Evolutionary conservation across 148 eudicot genomes (phyloP).

Genomic region (Cornus controversa): DNA sequence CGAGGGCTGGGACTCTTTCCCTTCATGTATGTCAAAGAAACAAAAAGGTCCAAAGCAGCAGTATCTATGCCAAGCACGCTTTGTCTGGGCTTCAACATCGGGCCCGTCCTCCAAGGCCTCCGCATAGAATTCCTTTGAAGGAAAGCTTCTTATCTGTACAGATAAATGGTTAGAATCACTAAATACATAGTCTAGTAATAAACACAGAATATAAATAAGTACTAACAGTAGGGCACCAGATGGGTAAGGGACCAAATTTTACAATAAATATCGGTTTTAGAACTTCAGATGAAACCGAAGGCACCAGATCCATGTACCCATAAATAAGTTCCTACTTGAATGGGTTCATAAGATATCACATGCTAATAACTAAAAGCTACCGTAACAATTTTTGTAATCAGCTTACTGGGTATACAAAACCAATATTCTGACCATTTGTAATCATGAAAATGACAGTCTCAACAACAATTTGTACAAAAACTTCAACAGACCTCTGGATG

Average conservation of each 20-base stretch:
- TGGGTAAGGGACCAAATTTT: no score
- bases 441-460: neutral
- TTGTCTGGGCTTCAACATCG: slow-evolving; percentile 65
- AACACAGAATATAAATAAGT: neutral
- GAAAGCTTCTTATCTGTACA: slow-evolving; percentile 79
- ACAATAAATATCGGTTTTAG: no score
- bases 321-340: no score
- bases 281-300: no score
- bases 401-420: no score
- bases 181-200: neutral
- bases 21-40: slow-evolving; percentile 91
- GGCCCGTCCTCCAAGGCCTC: slow-evolving; percentile 79
- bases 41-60: slow-evolving; percentile 98
- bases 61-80: slow-evolving; percentile 76
- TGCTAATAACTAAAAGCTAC: no score
- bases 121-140: slow-evolving; percentile 79
- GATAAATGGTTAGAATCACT: slow-evolving; percentile 3
- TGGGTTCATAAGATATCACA: no score
- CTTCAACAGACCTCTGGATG: slow-evolving; percentile 74
- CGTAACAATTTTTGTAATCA: no score
- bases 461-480: neutral
- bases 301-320: no score
- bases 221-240: no score
- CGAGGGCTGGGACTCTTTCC: slow-evolving; percentile 62
- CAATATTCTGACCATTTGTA: neutral